Evolutionary conservation across 805 yeast genomes (phyloP).

Genomic region (Ogataea henricii): DNA sequence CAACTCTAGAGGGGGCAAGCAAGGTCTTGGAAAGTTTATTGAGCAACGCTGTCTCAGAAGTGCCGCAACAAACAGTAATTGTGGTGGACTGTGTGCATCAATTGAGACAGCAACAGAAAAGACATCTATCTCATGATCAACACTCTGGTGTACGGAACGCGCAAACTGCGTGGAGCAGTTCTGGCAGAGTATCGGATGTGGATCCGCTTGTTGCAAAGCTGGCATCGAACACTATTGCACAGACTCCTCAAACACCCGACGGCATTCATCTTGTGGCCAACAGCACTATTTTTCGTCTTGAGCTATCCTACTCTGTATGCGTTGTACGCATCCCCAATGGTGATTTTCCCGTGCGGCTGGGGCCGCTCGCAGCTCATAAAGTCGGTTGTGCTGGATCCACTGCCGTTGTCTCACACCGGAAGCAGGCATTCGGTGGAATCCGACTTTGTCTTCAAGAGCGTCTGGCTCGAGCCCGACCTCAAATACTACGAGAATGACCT

Average conservation of each 20-base stretch:
- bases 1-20: neutral
- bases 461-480: slow-evolving; percentile 36
- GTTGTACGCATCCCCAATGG: slow-evolving; percentile 31
- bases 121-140: slow-evolving; percentile 6
- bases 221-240: slow-evolving; percentile 15
- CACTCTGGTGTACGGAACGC: slow-evolving; percentile 6
- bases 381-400: slow-evolving; percentile 18
- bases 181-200: slow-evolving; percentile 15
- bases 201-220: slow-evolving; percentile 16
- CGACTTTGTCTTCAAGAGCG: slow-evolving; percentile 35
- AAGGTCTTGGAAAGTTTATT: neutral
- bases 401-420: neutral
- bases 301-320: slow-evolving; percentile 52
- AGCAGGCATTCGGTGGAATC: too few relatives aligned
- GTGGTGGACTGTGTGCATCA: slow-evolving; percentile 1
- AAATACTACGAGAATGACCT: slow-evolving; percentile 27
- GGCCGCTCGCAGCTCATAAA: slow-evolving; percentile 16
- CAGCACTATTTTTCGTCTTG: slow-evolving; percentile 46
- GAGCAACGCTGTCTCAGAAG: neutral
- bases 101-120: neutral
- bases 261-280: slow-evolving; percentile 50
- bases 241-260: slow-evolving; percentile 41
- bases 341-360: slow-evolving; percentile 13
- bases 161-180: slow-evolving; percentile 14
- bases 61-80: neutral